These are phyloP conservation scores for Maudiozyma bulderi DNA, from an alignment of 805 yeast species.

Conservation along the genomic window DNA sequence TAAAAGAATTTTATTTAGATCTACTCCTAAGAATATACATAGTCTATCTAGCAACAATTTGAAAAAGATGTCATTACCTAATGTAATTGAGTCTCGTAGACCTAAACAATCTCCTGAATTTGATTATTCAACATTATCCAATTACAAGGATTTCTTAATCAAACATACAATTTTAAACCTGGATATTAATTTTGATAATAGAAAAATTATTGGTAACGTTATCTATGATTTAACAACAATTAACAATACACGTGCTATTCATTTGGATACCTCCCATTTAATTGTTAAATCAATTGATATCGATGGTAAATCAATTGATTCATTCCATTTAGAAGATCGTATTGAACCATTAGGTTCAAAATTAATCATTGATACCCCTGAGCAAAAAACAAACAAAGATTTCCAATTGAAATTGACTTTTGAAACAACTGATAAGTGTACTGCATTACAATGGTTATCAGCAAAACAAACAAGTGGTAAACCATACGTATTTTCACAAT, in stretches of 20 bases:
- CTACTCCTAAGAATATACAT: not conserved
- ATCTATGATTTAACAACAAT: slow-evolving; percentile 27
- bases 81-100: slow-evolving; percentile 21
- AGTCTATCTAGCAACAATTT: not conserved
- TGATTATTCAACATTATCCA: slow-evolving; percentile 76
- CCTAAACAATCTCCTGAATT: slow-evolving; percentile 36
- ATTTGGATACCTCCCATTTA: slow-evolving; percentile 63
- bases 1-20: not conserved
- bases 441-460: slow-evolving; percentile 82
- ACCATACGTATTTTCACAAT: slow-evolving; percentile 67
- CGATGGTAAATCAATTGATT: slow-evolving; percentile 28
- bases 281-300: slow-evolving; percentile 37
- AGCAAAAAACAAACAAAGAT: not conserved
- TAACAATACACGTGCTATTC: slow-evolving; percentile 16
- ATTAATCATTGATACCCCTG: slow-evolving; percentile 28
- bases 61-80: slow-evolving; percentile 15
- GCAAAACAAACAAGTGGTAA: slow-evolving; percentile 67
- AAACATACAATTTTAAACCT: slow-evolving; percentile 43
- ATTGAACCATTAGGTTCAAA: slow-evolving; percentile 53
- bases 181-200: slow-evolving; percentile 44
- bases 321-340: slow-evolving; percentile 31
- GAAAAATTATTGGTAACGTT: slow-evolving; percentile 48
- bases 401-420: slow-evolving; percentile 39
- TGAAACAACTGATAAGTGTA: slow-evolving; percentile 62
- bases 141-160: slow-evolving; percentile 47